Conservation (phyloP, 176 grass and related monocot species). For the Carex cristatella region DNA sequence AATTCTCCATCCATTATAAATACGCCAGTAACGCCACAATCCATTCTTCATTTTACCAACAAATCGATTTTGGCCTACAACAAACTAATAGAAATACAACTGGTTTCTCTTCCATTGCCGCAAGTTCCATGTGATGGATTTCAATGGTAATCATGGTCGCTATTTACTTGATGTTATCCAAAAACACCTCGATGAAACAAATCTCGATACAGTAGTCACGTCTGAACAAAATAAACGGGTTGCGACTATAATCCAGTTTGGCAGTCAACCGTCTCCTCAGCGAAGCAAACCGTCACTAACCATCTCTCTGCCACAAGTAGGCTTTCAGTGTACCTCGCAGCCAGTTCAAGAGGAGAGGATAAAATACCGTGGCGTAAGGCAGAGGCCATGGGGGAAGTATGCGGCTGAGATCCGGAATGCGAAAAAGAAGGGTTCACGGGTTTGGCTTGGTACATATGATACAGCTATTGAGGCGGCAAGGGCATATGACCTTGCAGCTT, state of each 20-base stretch:
- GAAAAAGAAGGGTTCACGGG: background rate
- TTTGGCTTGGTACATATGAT: constrained; percentile 19
- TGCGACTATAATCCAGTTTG: constrained; percentile 2
- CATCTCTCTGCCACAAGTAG: background rate
- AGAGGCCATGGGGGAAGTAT: constrained; percentile 12
- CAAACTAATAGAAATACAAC: background rate
- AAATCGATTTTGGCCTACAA: background rate
- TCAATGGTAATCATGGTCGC: background rate
- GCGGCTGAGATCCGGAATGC: constrained; percentile 17
- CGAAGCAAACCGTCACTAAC: background rate
- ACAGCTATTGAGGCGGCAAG: constrained; percentile 7
- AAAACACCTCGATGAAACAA: background rate
- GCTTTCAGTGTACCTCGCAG: too few species aligned
- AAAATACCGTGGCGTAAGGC: constrained; percentile 10
- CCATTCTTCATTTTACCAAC: background rate
- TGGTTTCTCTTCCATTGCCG: too few species aligned
- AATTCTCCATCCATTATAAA: background rate
- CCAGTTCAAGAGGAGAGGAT: background rate
- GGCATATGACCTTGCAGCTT: constrained; percentile 12
- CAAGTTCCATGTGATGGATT: background rate
- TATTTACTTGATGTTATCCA: constrained; percentile 9
- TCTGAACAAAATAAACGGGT: background rate
- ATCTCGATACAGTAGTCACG: background rate
- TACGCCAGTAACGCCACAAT: background rate
- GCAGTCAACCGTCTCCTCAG: background rate